Conservation (phyloP, 2,329 filamentous ascomycete genomes). For the Cladosporium sp. region DNA sequence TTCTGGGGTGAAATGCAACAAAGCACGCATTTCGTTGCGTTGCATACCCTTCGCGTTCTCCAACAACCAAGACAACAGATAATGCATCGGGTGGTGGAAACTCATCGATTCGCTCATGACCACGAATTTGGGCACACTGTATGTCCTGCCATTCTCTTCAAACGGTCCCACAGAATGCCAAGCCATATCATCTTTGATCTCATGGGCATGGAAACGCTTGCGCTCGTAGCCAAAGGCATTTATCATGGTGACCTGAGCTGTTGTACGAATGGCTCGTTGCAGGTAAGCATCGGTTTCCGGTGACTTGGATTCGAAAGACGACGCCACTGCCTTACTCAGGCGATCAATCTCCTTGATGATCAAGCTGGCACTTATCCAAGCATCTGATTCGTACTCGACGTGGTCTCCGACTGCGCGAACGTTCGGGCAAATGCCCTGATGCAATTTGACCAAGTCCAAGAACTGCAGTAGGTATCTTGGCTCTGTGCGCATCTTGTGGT, state of each 20-base stretch:
- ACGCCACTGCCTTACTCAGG: conserved; percentile 80
- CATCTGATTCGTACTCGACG: conserved; percentile 96
- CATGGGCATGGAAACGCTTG: conserved; percentile 75
- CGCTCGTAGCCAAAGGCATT: conserved; percentile 89
- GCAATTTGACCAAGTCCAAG: conserved; percentile 88
- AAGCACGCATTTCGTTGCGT: conserved; percentile 59
- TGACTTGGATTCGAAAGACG: conserved; percentile 69
- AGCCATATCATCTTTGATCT: conserved; percentile 78
- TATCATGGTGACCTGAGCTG: conserved; percentile 78
- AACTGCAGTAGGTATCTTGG: conserved; percentile 90
- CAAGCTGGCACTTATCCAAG: conserved; percentile 93
- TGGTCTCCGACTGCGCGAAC: conserved; percentile 88
- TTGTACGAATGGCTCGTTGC: conserved; percentile 66
- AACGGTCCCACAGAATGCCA: conserved; percentile 86
- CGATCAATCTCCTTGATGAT: conserved; percentile 94
- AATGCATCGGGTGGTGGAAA: conserved; percentile 95
- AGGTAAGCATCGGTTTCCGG: conserved; percentile 52
- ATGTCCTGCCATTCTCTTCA: conserved; percentile 44
- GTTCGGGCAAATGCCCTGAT: conserved; percentile 96
- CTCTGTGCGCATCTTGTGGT: conserved; percentile 76
- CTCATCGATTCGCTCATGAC: conserved; percentile 90
- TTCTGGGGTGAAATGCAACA: conserved; percentile 68
- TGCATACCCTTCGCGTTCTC: conserved; percentile 79
- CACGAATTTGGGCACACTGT: conserved; percentile 76
- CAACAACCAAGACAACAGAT: conserved; percentile 91